Percentiles rank a stretch among this genome's conserved stretches.
phyloP scores from a whole-genome alignment of 108 stramenopile species.

The Nitzschia sp. region DNA sequence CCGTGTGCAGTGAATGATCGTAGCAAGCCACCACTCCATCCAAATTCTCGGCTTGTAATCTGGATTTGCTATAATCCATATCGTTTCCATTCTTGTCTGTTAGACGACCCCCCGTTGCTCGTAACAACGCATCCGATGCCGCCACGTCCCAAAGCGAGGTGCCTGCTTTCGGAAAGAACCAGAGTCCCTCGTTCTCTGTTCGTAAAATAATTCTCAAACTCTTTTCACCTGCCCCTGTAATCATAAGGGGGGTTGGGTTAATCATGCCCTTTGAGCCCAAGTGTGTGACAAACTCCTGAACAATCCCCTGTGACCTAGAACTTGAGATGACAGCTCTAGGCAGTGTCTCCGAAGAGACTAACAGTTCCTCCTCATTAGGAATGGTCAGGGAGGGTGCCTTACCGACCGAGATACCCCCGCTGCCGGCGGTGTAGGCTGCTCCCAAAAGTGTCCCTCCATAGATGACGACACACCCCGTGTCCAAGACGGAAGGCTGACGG shows the following conservation, averaged over 20 bases:
- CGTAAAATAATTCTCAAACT: conserved; percentile 44
- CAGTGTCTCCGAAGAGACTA: neutral
- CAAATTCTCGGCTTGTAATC: conserved; percentile 48
- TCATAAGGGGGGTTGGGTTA: conserved; percentile 39
- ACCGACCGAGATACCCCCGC: neutral
- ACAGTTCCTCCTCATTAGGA: neutral
- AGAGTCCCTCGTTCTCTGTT: conserved; percentile 48
- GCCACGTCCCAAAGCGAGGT: conserved; percentile 72
- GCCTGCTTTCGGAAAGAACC: conserved; percentile 64
- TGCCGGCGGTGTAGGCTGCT: conserved; percentile 49
- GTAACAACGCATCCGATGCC: conserved; percentile 56
- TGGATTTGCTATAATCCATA: conserved; percentile 55
- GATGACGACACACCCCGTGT: conserved; percentile 49
- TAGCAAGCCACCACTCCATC: conserved; percentile 58
- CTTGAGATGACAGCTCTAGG: conserved; percentile 56
- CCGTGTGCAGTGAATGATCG: conserved; percentile 38
- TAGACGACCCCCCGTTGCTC: conserved; percentile 49
- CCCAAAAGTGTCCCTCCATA: conserved; percentile 58
- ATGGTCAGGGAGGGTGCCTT: neutral
- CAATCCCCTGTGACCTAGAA: conserved; percentile 47
- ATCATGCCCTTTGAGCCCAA: conserved; percentile 43
- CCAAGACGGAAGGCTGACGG: conserved; percentile 32
- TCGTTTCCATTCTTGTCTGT: conserved; percentile 55
- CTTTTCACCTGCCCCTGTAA: conserved; percentile 63
- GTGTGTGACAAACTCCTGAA: conserved; percentile 45